Evolutionary conservation across 805 yeast genomes (phyloP), one percentile per base, ranked within the genome.

Genomic region (Candida gorgasii): DNA sequence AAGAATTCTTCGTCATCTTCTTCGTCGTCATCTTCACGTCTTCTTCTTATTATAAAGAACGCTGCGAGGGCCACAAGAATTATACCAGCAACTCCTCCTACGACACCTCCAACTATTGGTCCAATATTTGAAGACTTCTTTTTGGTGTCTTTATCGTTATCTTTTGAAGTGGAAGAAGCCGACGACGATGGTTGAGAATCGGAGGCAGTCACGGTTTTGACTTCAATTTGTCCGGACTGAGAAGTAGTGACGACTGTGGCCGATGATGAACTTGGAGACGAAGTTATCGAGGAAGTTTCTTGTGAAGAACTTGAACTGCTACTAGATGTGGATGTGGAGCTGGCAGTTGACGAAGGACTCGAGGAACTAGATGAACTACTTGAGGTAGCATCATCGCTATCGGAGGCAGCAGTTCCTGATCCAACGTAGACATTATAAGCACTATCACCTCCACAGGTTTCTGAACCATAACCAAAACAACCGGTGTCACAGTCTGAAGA

Each of bases 101-200:
- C 73, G 1, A 69, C 75, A 7, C 75, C 75, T 12, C 76, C 76
- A 2, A 59, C 73, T 28, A 71, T 69, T 11, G 72, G 58, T 1
- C 69, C 74, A 8, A 58, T 53, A 37, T 63, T 68, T 16, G 64
- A 36, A 12, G 53, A 41, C 28, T 58, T 61, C 23, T 32, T 14
- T 29, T 33, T 28, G 22, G 39, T 42, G n/a, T 36, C 36, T 3
- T 34, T n/a, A 22, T 42, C 32, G 20, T 51, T 18, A n/a, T n/a
- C n/a, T 4, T 42, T 7, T 2, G 43, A 26, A 9, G 45, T 28
- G 12, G 50, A 40, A 29, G 54, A 37, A 8, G 43, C 27, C 1
- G 53, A 18, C 4, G 45, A 3, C 13, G 46, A 40, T 3, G 23
- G 12, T 8, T n/a, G 12, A 4, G 43, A 20, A 22, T 14, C 26